Percentiles rank a stretch among this genome's conserved stretches.
phyloP scores from a whole-genome alignment of 1,284 basidiomycete genomes.

The Flammula alnicola region DNA sequence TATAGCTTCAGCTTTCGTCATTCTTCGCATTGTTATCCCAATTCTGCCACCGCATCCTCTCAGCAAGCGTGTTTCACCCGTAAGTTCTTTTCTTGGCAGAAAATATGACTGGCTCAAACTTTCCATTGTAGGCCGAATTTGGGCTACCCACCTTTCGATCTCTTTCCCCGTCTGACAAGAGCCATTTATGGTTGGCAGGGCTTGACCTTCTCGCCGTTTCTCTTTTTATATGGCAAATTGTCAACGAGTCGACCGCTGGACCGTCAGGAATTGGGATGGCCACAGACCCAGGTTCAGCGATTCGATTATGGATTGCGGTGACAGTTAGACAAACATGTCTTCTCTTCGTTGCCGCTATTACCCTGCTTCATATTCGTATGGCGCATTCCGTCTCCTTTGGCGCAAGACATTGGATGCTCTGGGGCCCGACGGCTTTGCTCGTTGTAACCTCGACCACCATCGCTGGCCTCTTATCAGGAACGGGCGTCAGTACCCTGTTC shows the following conservation, averaged over 20 bases:
- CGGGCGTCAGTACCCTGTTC: constrained; percentile 58
- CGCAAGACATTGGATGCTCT: constrained; percentile 67
- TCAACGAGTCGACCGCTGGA: constrained; percentile 54
- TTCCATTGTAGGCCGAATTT: constrained; percentile 61
- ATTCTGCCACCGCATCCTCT: constrained; percentile 71
- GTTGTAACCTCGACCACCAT: constrained; percentile 58
- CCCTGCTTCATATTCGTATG: constrained; percentile 70
- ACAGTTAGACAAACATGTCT: constrained; percentile 70
- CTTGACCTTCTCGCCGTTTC: constrained; percentile 64
- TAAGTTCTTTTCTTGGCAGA: constrained; percentile 40
- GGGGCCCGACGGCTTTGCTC: constrained; percentile 62
- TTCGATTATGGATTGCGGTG: constrained; percentile 64
- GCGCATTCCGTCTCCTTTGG: constrained; percentile 72
- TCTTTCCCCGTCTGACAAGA: constrained; percentile 68
- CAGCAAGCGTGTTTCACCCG: constrained; percentile 70
- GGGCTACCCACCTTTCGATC: constrained; percentile 68
- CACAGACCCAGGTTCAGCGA: constrained; percentile 52
- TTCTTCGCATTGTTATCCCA: constrained; percentile 72
- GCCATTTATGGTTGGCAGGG: constrained; percentile 70
- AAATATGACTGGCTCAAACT: constrained; percentile 25
- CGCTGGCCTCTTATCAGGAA: constrained; percentile 60
- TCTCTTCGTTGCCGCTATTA: constrained; percentile 58
- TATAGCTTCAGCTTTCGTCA: constrained; percentile 68
- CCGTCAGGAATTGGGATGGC: constrained; percentile 47
- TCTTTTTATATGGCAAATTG: constrained; percentile 67